These are phyloP conservation scores for Lachancea fermentati DNA, from an alignment of 805 yeast genomes.

Conservation along the genomic window DNA sequence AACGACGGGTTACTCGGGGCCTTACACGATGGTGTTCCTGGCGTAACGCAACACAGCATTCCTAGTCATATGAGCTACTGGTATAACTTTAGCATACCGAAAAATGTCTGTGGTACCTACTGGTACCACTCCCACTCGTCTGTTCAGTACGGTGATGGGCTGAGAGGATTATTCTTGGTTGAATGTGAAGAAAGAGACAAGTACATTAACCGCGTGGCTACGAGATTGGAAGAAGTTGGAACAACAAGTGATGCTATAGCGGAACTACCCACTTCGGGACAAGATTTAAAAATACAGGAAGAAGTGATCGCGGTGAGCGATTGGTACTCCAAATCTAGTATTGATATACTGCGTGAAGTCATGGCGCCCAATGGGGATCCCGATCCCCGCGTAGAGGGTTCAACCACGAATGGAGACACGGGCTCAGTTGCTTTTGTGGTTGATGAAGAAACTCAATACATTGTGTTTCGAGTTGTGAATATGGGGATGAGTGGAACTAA, in stretches of 20 bases:
- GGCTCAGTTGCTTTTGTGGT: slow-evolving; percentile 29
- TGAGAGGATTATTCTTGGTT: slow-evolving; percentile 46
- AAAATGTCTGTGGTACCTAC: slow-evolving; percentile 42
- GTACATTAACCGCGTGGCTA: slow-evolving; percentile 3
- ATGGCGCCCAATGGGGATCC: slow-evolving; percentile 19
- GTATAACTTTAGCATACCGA: slow-evolving; percentile 41
- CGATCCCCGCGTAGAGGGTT: slow-evolving; percentile 25
- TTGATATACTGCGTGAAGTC: slow-evolving; percentile 34
- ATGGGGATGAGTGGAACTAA: slow-evolving; percentile 56
- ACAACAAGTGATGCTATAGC: slow-evolving; percentile 1
- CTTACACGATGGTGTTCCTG: slow-evolving; percentile 37
- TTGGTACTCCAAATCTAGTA: slow-evolving; percentile 48
- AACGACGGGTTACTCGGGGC: slow-evolving; percentile 43
- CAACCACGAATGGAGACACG: slow-evolving; percentile 23
- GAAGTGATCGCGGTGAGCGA: slow-evolving; percentile 48
- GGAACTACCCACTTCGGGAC: slow-evolving; percentile 1
- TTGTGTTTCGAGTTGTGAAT: slow-evolving; percentile 44
- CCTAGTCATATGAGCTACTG: slow-evolving; percentile 54
- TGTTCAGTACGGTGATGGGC: slow-evolving; percentile 47
- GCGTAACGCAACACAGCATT: slow-evolving; percentile 64
- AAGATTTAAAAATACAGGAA: background rate
- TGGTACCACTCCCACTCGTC: slow-evolving; percentile 56
- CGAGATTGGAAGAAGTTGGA: slow-evolving; percentile 4
- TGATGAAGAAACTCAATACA: slow-evolving; percentile 40
- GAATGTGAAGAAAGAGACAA: slow-evolving; percentile 39